Conservation (phyloP, 1,139 yeast genomes). For the Geotrichum siamense region DNA sequence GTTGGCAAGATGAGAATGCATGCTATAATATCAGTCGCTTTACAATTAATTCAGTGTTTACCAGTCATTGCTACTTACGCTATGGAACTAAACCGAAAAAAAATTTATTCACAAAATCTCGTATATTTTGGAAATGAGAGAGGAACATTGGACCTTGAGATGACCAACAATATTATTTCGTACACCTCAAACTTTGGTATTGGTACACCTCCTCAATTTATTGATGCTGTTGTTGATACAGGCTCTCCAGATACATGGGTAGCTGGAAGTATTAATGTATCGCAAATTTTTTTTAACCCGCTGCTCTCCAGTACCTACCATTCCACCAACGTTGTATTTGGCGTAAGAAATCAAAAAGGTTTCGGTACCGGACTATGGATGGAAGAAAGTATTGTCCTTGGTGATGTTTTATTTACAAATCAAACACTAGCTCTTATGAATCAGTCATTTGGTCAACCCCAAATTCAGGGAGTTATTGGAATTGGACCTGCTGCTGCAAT, state of each 20-base stretch:
- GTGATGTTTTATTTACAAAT: slow-evolving; percentile 11
- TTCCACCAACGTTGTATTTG: background rate
- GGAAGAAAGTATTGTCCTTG: slow-evolving; percentile 14
- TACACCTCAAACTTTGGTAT: slow-evolving; percentile 17
- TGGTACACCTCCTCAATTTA: slow-evolving; percentile 34
- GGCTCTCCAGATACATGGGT: slow-evolving; percentile 40
- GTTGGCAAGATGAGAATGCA: background rate
- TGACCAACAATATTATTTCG: background rate
- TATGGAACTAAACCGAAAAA: background rate
- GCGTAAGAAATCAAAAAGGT: background rate
- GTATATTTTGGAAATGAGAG: background rate
- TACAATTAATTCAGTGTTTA: background rate
- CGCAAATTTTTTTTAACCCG: slow-evolving; percentile 1
- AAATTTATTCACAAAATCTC: background rate
- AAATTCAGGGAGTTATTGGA: slow-evolving; percentile 24
- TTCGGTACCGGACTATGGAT: slow-evolving; percentile 15
- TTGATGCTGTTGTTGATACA: slow-evolving; percentile 35
- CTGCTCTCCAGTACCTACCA: background rate
- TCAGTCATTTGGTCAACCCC: slow-evolving; percentile 14
- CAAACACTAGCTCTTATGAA: slow-evolving; percentile 22
- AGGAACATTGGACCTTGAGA: background rate
- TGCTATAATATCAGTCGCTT: background rate
- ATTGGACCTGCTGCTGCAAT: slow-evolving; percentile 19
- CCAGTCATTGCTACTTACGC: background rate
- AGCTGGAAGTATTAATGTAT: slow-evolving; percentile 18